Base-by-base conservation (phyloP, 306 rosid genomes). In the Dalbergia cochinchinensis region DNA sequence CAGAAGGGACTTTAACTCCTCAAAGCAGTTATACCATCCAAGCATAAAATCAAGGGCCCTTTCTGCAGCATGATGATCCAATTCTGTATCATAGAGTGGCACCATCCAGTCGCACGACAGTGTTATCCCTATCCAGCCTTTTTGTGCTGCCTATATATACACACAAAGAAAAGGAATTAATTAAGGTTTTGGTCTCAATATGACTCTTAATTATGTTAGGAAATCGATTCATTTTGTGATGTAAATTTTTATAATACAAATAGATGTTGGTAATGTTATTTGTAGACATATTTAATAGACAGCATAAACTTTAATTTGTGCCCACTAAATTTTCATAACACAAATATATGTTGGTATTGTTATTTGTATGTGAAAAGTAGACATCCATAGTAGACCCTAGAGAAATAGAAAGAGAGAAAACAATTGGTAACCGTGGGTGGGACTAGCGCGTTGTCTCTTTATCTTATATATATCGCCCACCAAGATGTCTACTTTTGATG, bases 121-220 rank as follows among this genome's bases (percentile, higher is more conserved):
- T 3, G 91, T 58, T 65, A 90, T 87, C 33, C 90, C 89, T 68
- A 88, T 86, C 20, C 34, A 0, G 0, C 92, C 94, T 65, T 87
- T 88, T 53, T 88, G 94, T 59, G 48, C 35, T 19, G 44, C 74
- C 83, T 26, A 26, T 88, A 76, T 11, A 3, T 12, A 8, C 53
- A 8, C 53, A 61, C 47, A 76, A 45, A 12, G 71, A 8, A 63
- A 51, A 65, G 0, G 1, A 26, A 26, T 26, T 1, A 26, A 26
- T 26, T 26, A 64, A 76, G 8, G 1, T n/a, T 48, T 50, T 48
- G 20, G 6, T 5, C 8, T 64, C 5, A 76, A 63, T 50, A 13
- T 64, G 16, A 47, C 19, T 69, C 20, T 41, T 16, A 62, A 63
- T 16, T 35, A 19, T 9, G 13, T 19, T 7, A 57, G 34, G 45